A percentile compares a stretch with the other conserved stretches of the same genome.
These are phyloP conservation scores for Sphenostylis stenocarpa DNA, from an alignment of 306 rosid species.

Conservation along the genomic window DNA sequence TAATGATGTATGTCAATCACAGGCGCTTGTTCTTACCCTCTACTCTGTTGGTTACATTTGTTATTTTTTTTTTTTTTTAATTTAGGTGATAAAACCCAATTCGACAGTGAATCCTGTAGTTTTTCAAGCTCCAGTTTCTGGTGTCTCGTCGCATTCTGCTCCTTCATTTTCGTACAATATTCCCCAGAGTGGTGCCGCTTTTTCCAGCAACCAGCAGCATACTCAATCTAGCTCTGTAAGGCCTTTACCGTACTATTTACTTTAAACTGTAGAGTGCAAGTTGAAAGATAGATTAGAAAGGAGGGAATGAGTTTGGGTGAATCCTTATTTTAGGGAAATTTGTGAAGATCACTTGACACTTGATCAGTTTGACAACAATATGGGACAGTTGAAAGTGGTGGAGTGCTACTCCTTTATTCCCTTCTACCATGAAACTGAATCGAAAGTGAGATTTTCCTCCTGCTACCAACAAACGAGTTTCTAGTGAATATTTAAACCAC, in stretches of 20 bases:
- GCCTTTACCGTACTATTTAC: neutral
- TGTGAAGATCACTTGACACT: neutral
- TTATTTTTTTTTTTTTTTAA: constrained; percentile 17
- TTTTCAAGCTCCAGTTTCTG: constrained; percentile 52
- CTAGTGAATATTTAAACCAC: neutral
- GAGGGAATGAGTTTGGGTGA: neutral
- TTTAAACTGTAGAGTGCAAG: neutral
- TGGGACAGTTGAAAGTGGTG: neutral
- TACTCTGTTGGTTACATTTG: neutral
- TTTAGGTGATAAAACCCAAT: constrained; percentile 43
- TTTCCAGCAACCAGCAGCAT: constrained; percentile 48
- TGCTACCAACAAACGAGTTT: neutral
- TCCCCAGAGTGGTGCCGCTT: constrained; percentile 34
- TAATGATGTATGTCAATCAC: neutral
- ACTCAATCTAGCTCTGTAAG: constrained; percentile 47
- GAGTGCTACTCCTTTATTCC: neutral
- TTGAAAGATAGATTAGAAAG: neutral
- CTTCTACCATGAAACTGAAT: neutral
- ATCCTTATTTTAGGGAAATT: neutral
- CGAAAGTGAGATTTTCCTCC: constrained; percentile 1
- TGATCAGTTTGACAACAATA: neutral
- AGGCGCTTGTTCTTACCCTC: neutral
- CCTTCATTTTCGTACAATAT: constrained; percentile 54
- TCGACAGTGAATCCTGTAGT: constrained; percentile 31
- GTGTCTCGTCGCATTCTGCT: constrained; percentile 34